Evolutionary conservation across 1,284 basidiomycete species (phyloP).

Genomic region (Apiotrichum siamense): DNA sequence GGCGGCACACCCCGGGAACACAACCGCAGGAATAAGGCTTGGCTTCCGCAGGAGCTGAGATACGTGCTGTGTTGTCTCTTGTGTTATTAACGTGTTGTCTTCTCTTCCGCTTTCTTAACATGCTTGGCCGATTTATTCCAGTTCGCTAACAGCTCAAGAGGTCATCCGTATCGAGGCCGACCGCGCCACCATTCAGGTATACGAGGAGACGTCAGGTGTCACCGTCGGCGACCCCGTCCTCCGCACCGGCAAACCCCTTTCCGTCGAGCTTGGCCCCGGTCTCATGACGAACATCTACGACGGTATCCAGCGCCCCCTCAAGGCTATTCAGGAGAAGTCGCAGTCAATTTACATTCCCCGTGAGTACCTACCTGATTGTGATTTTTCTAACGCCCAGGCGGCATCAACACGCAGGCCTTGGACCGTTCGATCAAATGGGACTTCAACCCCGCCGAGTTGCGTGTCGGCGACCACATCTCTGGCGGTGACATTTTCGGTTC

Average conservation of each 20-base stretch:
- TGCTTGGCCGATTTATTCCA: no score
- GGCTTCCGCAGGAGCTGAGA: no score
- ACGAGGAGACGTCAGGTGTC: conserved; percentile 96
- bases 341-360: conserved; percentile 98
- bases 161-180: conserved; percentile 95
- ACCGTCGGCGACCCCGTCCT: conserved; percentile 97
- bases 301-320: conserved; percentile 83
- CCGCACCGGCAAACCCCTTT: conserved; percentile 93
- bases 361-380: background rate
- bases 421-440: conserved; percentile 90
- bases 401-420: conserved; percentile 95
- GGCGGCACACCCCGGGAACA: no score
- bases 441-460: conserved; percentile 80
- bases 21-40: no score
- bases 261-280: conserved; percentile 94
- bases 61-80: background rate
- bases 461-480: conserved; percentile 91
- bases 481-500: conserved; percentile 94
- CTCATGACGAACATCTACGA: conserved; percentile 98
- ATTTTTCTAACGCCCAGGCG: conserved; percentile 43
- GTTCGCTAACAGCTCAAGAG: conserved; percentile 55
- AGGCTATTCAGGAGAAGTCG: conserved; percentile 92
- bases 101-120: no score
- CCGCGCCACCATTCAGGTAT: conserved; percentile 99
- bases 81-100: no score